phyloP scores from a whole-genome alignment of 768 basidiomycete genomes.

The Suillus placidus region DNA sequence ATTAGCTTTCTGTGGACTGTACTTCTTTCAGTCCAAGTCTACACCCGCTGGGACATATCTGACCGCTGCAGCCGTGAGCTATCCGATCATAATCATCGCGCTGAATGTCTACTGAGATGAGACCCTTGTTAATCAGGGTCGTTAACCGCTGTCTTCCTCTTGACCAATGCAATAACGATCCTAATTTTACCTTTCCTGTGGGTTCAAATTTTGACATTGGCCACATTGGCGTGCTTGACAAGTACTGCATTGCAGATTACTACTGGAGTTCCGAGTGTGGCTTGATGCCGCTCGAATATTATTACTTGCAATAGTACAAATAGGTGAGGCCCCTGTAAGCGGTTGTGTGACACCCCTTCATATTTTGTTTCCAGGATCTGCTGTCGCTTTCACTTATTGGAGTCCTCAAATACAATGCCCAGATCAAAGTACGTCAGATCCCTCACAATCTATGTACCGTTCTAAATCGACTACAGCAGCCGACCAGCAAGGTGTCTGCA shows the following conservation, averaged over 20 bases:
- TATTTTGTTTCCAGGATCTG: slow-evolving; percentile 38
- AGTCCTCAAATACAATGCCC: slow-evolving; percentile 47
- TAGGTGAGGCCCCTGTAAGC: slow-evolving; percentile 38
- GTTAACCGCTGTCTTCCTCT: slow-evolving; percentile 48
- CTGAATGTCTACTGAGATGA: slow-evolving; percentile 2
- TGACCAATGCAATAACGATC: slow-evolving; percentile 42
- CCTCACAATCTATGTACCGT: background rate
- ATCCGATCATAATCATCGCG: background rate
- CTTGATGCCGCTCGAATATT: slow-evolving; percentile 54
- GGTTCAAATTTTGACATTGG: slow-evolving; percentile 22
- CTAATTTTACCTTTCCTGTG: slow-evolving; percentile 48
- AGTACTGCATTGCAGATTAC: slow-evolving; percentile 35
- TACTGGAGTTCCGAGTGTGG: slow-evolving; percentile 53
- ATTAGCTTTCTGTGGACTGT: slow-evolving; percentile 52
- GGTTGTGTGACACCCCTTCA: background rate
- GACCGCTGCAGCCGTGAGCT: slow-evolving; percentile 49
- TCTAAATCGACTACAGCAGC: slow-evolving; percentile 31
- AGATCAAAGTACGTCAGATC: slow-evolving; percentile 38
- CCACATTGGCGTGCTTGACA: slow-evolving; percentile 4
- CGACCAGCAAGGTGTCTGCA: slow-evolving; percentile 48
- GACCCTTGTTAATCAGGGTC: slow-evolving; percentile 36
- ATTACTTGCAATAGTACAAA: slow-evolving; percentile 47
- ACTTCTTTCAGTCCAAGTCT: slow-evolving; percentile 49
- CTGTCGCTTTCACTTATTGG: slow-evolving; percentile 46
- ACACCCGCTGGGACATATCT: slow-evolving; percentile 48